Conservation (phyloP, 768 basidiomycete genomes). For the Suillus subalutaceus region DNA sequence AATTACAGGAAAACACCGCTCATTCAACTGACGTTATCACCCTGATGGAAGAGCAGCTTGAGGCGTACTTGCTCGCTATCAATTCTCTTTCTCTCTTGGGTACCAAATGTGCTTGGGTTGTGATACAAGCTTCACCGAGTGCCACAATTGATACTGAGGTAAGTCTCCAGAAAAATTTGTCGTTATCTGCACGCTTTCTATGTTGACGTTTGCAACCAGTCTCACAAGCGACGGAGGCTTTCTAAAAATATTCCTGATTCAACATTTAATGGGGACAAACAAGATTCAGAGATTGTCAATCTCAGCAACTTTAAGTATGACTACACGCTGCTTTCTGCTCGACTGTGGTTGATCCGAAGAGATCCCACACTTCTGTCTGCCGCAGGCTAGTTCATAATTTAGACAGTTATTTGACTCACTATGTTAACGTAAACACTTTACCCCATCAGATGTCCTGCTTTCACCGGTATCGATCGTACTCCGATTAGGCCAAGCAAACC, state of each 20-base stretch:
- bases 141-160: constrained; percentile 50
- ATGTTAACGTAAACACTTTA: constrained; percentile 18
- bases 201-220: constrained; percentile 41
- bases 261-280: constrained; percentile 61
- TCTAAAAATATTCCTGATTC: constrained; percentile 79
- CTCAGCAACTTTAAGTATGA: constrained; percentile 80
- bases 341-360: constrained; percentile 70
- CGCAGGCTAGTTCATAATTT: constrained; percentile 54
- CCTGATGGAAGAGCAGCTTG: constrained; percentile 67
- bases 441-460: constrained; percentile 50
- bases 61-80: constrained; percentile 85
- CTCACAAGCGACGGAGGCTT: constrained; percentile 71
- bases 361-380: constrained; percentile 65
- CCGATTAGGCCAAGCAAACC: constrained; percentile 74
- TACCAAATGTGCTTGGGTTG: constrained; percentile 80
- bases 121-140: constrained; percentile 59
- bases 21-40: constrained; percentile 40
- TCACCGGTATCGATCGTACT: constrained; percentile 71
- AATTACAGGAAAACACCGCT: constrained; percentile 55
- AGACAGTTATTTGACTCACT: background rate
- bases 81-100: constrained; percentile 87
- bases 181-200: constrained; percentile 16
- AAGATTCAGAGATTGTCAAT: constrained; percentile 78
- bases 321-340: constrained; percentile 74
- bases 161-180: constrained; percentile 22